A percentile compares a stretch with the other conserved stretches of the same genome.
phyloP scores from a whole-genome alignment of 441 rosid genomes.

The Brassica hybrid region DNA sequence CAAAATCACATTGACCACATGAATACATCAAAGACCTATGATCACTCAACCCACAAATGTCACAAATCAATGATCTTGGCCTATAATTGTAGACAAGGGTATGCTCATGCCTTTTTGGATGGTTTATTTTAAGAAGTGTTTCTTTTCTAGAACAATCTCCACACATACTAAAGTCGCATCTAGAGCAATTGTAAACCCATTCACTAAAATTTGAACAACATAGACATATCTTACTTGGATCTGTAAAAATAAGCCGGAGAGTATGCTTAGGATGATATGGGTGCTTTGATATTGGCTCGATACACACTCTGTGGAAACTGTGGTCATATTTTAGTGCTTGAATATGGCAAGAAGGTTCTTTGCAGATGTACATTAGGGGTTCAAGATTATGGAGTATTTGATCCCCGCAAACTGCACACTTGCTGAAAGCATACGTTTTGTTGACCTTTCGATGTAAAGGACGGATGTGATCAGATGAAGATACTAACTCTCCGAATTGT shows the following conservation, averaged over 20 bases:
- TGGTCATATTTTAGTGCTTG: background rate
- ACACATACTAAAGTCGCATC: slow-evolving; percentile 5
- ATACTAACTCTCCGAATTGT: background rate
- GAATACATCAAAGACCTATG: background rate
- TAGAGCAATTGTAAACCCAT: background rate
- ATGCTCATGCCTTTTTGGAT: slow-evolving; percentile 32
- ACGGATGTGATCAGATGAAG: background rate
- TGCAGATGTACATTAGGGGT: background rate
- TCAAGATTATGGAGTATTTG: background rate
- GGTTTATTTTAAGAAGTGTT: background rate
- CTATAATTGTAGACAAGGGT: background rate
- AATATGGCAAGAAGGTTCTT: background rate
- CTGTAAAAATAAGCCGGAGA: background rate
- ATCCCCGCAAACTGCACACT: background rate
- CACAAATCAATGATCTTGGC: background rate
- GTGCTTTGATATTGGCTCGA: slow-evolving; percentile 6
- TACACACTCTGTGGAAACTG: background rate
- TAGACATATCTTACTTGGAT: background rate
- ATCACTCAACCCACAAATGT: background rate
- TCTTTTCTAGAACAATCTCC: background rate
- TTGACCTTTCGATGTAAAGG: background rate
- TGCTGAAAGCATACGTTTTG: background rate
- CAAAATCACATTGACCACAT: slow-evolving; percentile 3
- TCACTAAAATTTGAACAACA: background rate
- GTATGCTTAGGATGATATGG: slow-evolving; percentile 30